Evolutionary conservation across 768 basidiomycete species (phyloP).

Genomic region (Tephrocybe sp.): DNA sequence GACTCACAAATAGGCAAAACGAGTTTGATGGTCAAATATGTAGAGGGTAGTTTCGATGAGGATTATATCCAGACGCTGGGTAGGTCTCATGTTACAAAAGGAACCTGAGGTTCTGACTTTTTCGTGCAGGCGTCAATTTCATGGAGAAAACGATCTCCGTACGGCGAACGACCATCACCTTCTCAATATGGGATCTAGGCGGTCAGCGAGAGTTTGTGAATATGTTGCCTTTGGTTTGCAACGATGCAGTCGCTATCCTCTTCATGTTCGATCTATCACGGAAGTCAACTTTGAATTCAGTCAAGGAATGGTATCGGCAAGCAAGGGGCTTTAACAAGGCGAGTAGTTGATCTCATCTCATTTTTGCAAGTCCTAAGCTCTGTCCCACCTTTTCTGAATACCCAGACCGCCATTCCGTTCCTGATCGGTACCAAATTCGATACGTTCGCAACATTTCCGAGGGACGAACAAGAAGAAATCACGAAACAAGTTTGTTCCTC

Average conservation of each 20-base stretch:
- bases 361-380: not conserved
- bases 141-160: conserved; percentile 99
- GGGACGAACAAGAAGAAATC: conserved; percentile 99
- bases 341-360: conserved; percentile 16
- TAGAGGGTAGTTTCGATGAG: conserved; percentile 98
- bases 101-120: conserved; percentile 9
- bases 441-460: conserved; percentile 90
- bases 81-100: conserved; percentile 30
- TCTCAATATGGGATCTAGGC: conserved; percentile 98
- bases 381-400: not conserved
- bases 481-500: conserved; percentile 78
- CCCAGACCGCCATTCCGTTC: conserved; percentile 95
- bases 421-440: conserved; percentile 99
- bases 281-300: conserved; percentile 95
- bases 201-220: conserved; percentile 99
- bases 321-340: conserved; percentile 99
- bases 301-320: conserved; percentile 99
- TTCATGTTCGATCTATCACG: conserved; percentile 99
- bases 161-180: conserved; percentile 97
- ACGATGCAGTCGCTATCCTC: conserved; percentile 98
- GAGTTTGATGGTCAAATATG: conserved; percentile 99
- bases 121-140: conserved; percentile 84
- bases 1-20: conserved; percentile 99
- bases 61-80: conserved; percentile 99
- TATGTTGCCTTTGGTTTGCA: conserved; percentile 97